phyloP scores from a whole-genome alignment of 768 basidiomycete species.

The Mycena crocata region DNA sequence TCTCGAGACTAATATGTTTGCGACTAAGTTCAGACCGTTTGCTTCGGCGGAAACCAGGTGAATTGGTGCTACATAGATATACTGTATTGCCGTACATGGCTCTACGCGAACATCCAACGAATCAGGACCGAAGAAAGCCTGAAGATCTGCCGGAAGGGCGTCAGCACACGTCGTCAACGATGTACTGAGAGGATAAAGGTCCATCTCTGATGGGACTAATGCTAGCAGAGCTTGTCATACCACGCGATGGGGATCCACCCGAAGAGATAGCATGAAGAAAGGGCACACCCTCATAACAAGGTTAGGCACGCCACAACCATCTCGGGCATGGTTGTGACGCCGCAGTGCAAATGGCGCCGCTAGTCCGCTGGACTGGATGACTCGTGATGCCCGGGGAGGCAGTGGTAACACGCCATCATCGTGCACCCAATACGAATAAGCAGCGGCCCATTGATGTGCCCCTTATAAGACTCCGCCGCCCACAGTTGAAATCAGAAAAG shows the following conservation, averaged over 20 bases:
- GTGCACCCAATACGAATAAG: not conserved
- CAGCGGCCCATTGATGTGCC: not conserved
- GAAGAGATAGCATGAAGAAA: not conserved
- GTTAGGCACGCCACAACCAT: not conserved
- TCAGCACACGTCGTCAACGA: conserved; percentile 4
- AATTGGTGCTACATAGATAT: no score
- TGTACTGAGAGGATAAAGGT: not conserved
- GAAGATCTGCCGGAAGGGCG: not conserved
- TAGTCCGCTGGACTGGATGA: not conserved
- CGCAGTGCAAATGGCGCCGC: not conserved
- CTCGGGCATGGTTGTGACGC: no score
- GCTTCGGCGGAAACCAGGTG: no score
- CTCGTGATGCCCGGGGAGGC: not conserved
- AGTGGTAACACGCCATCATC: not conserved
- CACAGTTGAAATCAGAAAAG: conserved; percentile 2
- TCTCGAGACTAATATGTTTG: no score
- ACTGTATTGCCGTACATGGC: no score
- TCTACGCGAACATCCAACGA: not conserved
- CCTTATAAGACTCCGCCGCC: not conserved
- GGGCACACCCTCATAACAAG: not conserved
- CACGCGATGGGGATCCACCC: not conserved
- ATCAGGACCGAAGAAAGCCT: not conserved
- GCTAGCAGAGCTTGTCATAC: not conserved
- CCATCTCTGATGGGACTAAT: not conserved
- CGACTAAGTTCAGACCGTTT: no score